Evolutionary conservation across 208 protist species (phyloP), one percentile per base, ranked within the genome.

Genomic region (Entamoeba dispar): DNA sequence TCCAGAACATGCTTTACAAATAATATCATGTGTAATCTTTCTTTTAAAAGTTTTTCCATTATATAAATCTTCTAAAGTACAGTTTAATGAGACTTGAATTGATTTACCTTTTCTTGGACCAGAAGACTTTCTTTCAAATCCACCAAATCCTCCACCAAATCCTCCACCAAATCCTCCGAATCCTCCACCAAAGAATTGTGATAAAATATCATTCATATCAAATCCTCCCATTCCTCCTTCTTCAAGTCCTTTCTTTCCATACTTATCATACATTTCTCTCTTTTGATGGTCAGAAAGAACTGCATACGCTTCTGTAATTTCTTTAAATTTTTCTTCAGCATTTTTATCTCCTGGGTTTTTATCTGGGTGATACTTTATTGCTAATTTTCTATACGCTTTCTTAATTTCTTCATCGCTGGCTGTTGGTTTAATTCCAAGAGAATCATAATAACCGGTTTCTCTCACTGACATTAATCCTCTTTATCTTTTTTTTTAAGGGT

Each of bases 281-380:
- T 99, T 99, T 93, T 99, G 96, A 19, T 95, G 52, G 93, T 99
- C 97, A 50, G 95, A 97, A 27, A 99, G 96, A 49, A 98, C 96
- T 91, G 99, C 98, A 94, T 99, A 99, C 14, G 98, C 98, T 47
- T 97, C 95, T 49, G 96, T 97, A 92, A 99, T 97, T 77, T 50
- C 50, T 77, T 77, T 77, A 43, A 92, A 92, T 92, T 95, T 95
- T 92, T 69, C 52, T 52, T 34, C 49, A 49, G 92, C 77, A 73
- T 0, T 91, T 69, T 2, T n/a, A 4, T 94, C 14, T 4, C 93
- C 94, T 92, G 95, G 96, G 92, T 98, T 98, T 61, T 97, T 96
- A 93, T 98, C 98, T 8, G 98, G 98, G 94, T 98, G 97, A 50
- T 96, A 96, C 91, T 97, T 95, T 0, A 98, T 96, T 3, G 97